Conservation (phyloP, 129 eudicot species). For the Smallanthus sonchifolius region DNA sequence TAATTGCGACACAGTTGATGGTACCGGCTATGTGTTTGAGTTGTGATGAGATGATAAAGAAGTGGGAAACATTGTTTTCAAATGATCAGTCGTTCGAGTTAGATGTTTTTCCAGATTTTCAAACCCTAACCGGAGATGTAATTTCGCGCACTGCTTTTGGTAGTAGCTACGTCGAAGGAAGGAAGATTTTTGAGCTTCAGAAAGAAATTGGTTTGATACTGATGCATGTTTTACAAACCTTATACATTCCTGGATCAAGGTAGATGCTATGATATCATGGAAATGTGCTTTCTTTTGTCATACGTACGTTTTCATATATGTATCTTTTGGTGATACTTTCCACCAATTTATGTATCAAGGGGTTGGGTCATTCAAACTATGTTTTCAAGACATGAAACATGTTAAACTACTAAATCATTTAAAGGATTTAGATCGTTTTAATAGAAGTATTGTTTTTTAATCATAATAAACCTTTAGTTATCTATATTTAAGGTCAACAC, state of each 20-base stretch:
- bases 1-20: slow-evolving; percentile 24
- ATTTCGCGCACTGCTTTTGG: slow-evolving; percentile 29
- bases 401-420: no score
- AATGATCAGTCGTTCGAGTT: slow-evolving; percentile 15
- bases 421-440: no score
- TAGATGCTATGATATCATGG: not conserved
- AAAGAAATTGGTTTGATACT: slow-evolving; percentile 31
- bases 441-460: no score
- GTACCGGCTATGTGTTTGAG: slow-evolving; percentile 34
- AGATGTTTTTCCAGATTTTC: slow-evolving; percentile 29
- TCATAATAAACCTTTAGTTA: no score
- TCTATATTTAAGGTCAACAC: no score
- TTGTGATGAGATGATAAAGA: slow-evolving; percentile 27
- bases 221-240: slow-evolving; percentile 37
- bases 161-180: slow-evolving; percentile 46
- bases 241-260: slow-evolving; percentile 60
- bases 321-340: no score
- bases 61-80: slow-evolving; percentile 18
- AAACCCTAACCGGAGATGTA: slow-evolving; percentile 44
- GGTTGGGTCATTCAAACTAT: no score
- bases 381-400: no score
- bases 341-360: no score
- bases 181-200: slow-evolving; percentile 43
- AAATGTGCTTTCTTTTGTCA: not conserved
- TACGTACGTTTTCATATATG: no score